A percentile compares a stretch with the other conserved stretches of the same genome.
phyloP scores from a whole-genome alignment of 2,329 filamentous ascomycete genomes.

The Sphaerulina musiva region DNA sequence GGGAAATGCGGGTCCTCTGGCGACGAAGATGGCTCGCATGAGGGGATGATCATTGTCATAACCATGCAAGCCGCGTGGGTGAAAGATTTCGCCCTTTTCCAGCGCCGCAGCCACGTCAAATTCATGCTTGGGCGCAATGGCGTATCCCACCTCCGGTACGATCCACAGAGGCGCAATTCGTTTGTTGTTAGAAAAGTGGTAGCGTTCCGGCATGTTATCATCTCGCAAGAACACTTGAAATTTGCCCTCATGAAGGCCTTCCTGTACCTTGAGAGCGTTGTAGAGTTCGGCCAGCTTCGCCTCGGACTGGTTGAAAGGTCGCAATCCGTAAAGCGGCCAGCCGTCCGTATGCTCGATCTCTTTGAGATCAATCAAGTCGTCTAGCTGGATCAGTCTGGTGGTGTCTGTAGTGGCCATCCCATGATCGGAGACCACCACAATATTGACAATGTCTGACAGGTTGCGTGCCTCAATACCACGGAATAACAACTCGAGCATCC shows the following conservation, averaged over 20 bases:
- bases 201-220: constrained; percentile 82
- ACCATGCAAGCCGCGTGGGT: constrained; percentile 79
- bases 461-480: constrained; percentile 72
- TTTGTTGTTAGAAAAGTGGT: constrained; percentile 81
- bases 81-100: constrained; percentile 60
- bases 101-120: constrained; percentile 66
- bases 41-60: constrained; percentile 92
- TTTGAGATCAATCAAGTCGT: constrained; percentile 73
- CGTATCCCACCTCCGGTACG: constrained; percentile 86
- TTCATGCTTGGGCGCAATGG: constrained; percentile 72
- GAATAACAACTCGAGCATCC: constrained; percentile 73
- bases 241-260: constrained; percentile 56
- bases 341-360: constrained; percentile 82
- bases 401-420: constrained; percentile 93
- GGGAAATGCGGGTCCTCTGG: constrained; percentile 84
- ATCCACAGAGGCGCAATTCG: constrained; percentile 95
- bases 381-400: constrained; percentile 74
- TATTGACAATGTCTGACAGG: constrained; percentile 80
- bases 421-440: constrained; percentile 94
- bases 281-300: constrained; percentile 57
- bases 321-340: constrained; percentile 86
- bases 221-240: constrained; percentile 84
- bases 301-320: constrained; percentile 64
- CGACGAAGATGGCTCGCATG: constrained; percentile 94
- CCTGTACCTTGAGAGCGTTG: constrained; percentile 49